These are phyloP conservation scores for Boechera divaricarpa DNA, from an alignment of 345 rosid species.

Conservation along the genomic window DNA sequence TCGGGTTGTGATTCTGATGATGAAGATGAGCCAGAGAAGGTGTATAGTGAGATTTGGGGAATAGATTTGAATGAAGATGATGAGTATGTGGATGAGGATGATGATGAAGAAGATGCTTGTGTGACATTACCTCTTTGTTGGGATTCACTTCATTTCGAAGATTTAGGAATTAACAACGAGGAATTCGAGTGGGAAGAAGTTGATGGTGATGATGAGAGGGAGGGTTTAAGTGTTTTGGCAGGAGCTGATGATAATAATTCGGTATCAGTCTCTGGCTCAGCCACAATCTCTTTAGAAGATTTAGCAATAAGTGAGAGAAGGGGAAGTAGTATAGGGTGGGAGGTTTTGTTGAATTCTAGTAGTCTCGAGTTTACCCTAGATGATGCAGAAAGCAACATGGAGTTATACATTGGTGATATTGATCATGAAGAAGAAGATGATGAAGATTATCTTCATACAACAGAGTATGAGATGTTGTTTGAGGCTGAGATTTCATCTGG, in stretches of 20 bases:
- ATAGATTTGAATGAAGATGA: slow-evolving; percentile 50
- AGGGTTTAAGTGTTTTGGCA: slow-evolving; percentile 59
- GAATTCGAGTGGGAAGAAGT: slow-evolving; percentile 98
- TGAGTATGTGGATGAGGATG: slow-evolving; percentile 50
- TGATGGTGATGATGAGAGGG: slow-evolving; percentile 71
- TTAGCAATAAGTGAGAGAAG: slow-evolving; percentile 56
- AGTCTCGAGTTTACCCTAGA: slow-evolving; percentile 63
- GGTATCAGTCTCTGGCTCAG: slow-evolving; percentile 60
- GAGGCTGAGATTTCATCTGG: slow-evolving; percentile 63
- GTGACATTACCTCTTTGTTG: slow-evolving; percentile 64
- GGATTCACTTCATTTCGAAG: slow-evolving; percentile 83
- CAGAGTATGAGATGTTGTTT: slow-evolving; percentile 74
- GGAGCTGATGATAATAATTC: slow-evolving; percentile 67
- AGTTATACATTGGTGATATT: slow-evolving; percentile 48
- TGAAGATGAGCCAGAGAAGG: slow-evolving; percentile 47
- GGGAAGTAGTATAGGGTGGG: slow-evolving; percentile 70
- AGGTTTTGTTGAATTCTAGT: slow-evolving; percentile 71
- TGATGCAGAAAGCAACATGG: slow-evolving; percentile 53
- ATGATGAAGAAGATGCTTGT: slow-evolving; percentile 55
- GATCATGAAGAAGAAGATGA: slow-evolving; percentile 35
- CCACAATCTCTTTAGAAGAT: slow-evolving; percentile 62
- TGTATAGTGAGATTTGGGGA: slow-evolving; percentile 44
- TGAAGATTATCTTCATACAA: slow-evolving; percentile 64
- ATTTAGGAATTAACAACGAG: slow-evolving; percentile 59
- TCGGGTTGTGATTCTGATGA: slow-evolving; percentile 58